Percentiles rank a stretch among this genome's conserved stretches.
Evolutionary conservation across 345 rosid genomes (phyloP).

Genomic region (Garcia nutans): DNA sequence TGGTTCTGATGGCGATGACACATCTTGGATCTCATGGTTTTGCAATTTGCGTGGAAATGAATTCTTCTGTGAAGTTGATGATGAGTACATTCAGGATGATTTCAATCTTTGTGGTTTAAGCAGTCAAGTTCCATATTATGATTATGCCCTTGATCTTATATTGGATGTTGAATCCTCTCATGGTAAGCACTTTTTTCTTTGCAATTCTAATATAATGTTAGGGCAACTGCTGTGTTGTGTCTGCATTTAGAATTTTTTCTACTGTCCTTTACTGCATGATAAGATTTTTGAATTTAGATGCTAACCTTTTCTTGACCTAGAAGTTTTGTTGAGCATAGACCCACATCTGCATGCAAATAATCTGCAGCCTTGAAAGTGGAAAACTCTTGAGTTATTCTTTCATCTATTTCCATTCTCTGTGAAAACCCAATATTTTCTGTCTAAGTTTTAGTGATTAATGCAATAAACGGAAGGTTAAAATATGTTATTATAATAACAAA

Average conservation of each 20-base stretch:
- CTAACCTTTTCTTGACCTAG: background rate
- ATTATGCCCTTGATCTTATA: constrained; percentile 88
- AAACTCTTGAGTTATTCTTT: background rate
- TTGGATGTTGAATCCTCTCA: constrained; percentile 92
- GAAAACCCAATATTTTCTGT: background rate
- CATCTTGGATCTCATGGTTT: constrained; percentile 99
- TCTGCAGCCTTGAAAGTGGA: too few species aligned
- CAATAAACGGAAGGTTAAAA: background rate
- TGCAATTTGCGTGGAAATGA: constrained; percentile 95
- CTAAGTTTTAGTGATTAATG: background rate
- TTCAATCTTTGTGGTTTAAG: constrained; percentile 96
- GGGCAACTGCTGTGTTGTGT: background rate
- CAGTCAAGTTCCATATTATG: constrained; percentile 95
- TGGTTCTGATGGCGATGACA: constrained; percentile 89
- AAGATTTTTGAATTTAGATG: background rate
- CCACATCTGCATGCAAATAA: background rate
- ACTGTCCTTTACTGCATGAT: background rate
- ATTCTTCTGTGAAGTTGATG: constrained; percentile 97
- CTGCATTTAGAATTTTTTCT: background rate
- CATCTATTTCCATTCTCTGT: background rate
- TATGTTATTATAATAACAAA: background rate
- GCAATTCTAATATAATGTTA: too few species aligned
- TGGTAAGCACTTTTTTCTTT: constrained; percentile 43
- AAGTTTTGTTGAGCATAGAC: background rate
- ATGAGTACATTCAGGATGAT: constrained; percentile 92